These are phyloP conservation scores for Globisporangium takayamanum DNA, from an alignment of 352 stramenopile genomes.

Conservation along the genomic window DNA sequence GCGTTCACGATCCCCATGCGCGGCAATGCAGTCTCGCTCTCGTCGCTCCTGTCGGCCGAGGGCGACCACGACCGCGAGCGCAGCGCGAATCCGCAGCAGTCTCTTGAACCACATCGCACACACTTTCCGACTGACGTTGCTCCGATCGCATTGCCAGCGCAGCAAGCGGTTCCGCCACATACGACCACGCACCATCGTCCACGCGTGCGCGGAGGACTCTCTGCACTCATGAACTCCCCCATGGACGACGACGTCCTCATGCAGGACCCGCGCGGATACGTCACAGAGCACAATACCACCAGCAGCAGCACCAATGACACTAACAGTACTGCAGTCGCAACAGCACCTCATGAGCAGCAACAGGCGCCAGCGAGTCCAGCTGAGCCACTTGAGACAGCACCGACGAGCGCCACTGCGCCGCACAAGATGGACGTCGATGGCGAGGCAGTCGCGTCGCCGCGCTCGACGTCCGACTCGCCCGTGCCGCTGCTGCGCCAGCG, in stretches of 20 bases:
- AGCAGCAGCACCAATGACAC: background rate
- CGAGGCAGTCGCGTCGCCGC: background rate
- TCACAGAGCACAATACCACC: background rate
- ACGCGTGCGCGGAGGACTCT: slow-evolving; percentile 23
- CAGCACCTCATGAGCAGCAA: too few species aligned
- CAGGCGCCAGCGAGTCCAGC: background rate
- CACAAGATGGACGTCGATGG: slow-evolving; percentile 6
- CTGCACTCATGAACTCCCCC: slow-evolving; percentile 63
- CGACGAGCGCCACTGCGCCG: background rate
- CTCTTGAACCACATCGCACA: background rate
- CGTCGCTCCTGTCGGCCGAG: slow-evolving; percentile 29
- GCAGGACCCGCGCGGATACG: slow-evolving; percentile 10
- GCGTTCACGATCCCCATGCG: slow-evolving; percentile 26
- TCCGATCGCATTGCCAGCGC: slow-evolving; percentile 4
- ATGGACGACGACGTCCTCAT: slow-evolving; percentile 28
- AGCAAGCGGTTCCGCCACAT: slow-evolving; percentile 2
- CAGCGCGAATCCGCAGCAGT: background rate
- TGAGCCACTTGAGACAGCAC: background rate
- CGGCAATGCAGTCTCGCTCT: slow-evolving; percentile 31
- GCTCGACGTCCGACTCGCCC: slow-evolving; percentile 19
- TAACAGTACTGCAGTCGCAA: background rate
- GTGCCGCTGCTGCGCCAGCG: background rate
- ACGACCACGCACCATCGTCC: slow-evolving; percentile 8
- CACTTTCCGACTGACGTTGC: slow-evolving; percentile 3
- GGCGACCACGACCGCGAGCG: background rate